Conservation (phyloP, 2,329 filamentous ascomycete genomes). For the Didymella segeticola region DNA sequence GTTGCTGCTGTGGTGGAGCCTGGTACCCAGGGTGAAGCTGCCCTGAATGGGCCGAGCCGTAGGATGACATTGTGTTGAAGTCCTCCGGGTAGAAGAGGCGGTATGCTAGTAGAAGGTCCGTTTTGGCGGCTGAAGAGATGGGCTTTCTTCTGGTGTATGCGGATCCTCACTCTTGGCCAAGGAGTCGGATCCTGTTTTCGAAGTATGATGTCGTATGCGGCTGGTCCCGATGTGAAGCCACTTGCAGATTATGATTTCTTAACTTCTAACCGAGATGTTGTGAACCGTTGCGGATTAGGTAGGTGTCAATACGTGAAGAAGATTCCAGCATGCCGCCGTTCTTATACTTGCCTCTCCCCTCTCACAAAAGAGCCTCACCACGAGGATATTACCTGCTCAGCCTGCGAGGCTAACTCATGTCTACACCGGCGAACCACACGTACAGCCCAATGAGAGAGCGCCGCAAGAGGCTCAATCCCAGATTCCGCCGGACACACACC, state of each 20-base stretch:
- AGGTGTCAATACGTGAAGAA: neutral
- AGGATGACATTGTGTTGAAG: slow-evolving; percentile 30
- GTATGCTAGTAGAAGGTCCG: slow-evolving; percentile 8
- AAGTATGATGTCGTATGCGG: slow-evolving; percentile 16
- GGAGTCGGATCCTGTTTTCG: slow-evolving; percentile 12
- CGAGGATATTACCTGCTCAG: slow-evolving; percentile 14
- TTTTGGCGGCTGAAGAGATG: slow-evolving; percentile 4
- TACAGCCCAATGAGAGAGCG: slow-evolving; percentile 3
- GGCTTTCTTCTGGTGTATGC: slow-evolving; percentile 1
- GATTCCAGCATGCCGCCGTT: neutral
- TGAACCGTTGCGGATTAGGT: neutral
- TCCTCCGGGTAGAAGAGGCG: slow-evolving; percentile 13
- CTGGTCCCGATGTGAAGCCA: slow-evolving; percentile 9
- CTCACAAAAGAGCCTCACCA: neutral
- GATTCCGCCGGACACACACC: neutral
- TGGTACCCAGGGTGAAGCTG: slow-evolving; percentile 22
- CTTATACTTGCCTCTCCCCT: neutral
- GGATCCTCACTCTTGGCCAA: slow-evolving; percentile 6
- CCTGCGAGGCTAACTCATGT: slow-evolving; percentile 11
- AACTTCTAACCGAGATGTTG: neutral
- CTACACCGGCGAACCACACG: slow-evolving; percentile 5
- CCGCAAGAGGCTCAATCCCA: neutral
- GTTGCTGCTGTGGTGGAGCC: slow-evolving; percentile 16
- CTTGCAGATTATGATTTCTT: slow-evolving; percentile 6
- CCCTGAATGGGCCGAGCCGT: slow-evolving; percentile 26